Evolutionary conservation across 73 alveolate genomes (phyloP), one percentile per base, ranked within the genome.

Genomic region (Breviolum minutum): DNA sequence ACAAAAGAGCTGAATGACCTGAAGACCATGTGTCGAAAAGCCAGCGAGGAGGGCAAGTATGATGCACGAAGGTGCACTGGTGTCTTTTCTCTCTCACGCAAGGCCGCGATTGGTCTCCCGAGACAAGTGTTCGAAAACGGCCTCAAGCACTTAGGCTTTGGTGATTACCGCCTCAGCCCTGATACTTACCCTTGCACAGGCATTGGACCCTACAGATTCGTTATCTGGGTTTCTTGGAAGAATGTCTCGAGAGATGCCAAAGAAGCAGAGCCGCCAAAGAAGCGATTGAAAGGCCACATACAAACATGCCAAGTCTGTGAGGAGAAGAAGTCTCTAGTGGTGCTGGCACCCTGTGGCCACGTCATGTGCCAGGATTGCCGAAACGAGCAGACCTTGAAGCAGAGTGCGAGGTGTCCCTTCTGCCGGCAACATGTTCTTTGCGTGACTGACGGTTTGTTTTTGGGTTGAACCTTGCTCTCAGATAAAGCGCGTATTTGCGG

Each of bases 301-400:
- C 30, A 32, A 17, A 86, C 80, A 19, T 86, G 95, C 81, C 63
- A 27, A 63, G 82, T 66, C 8, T 66, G 71, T 71, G 74, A 89
- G 22, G 60, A 70, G 61, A 40, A 48, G 70, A 69, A 89, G 86
- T 27, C 71, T 48, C 16, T 89, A 48, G 77, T 89, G 84, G 96
- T 89, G 61, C 63, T 89, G 85, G 96, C 96, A 60, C 96, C 96
- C 60, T 89, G 96, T 54, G 96, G 96, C 68, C 96, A 89, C 60
- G 96, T 89, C 60, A 66, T 89, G 68, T 89, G 96, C 80, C 64
- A 73, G 12, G 86, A 73, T 30, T 68, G 96, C 96, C 20, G 60
- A 29, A 86, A 73, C 54, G 16, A 88, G 95, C 83, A 88, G 85
- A 60, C 81, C 30, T 32, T 30, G 95, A 84, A 69, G 86, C 20